These are phyloP conservation scores for Cladophialophora yegresii DNA, from an alignment of 2,329 filamentous ascomycete genomes.

Conservation along the genomic window DNA sequence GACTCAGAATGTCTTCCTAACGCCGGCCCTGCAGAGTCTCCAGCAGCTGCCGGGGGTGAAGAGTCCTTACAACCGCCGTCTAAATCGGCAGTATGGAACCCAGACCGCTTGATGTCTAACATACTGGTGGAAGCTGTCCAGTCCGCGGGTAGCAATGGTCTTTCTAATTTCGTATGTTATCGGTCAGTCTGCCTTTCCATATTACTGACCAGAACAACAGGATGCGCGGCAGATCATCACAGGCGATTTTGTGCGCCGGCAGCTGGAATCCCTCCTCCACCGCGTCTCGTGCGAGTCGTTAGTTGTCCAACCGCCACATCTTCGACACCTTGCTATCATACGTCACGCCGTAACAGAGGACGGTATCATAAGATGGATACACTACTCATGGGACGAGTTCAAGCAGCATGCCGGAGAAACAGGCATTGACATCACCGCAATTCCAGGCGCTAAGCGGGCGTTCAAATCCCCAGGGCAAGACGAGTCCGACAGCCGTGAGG, in stretches of 20 bases:
- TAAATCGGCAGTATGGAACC: conserved; percentile 56
- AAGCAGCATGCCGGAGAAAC: conserved; percentile 55
- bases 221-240: conserved; percentile 44
- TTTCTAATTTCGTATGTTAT: conserved; percentile 48
- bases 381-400: conserved; percentile 58
- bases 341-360: conserved; percentile 55
- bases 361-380: conserved; percentile 55
- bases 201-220: conserved; percentile 11
- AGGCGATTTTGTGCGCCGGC: conserved; percentile 57
- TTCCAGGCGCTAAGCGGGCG: conserved; percentile 26
- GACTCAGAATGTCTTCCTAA: conserved; percentile 15
- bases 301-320: conserved; percentile 58
- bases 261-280: conserved; percentile 55
- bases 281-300: conserved; percentile 60
- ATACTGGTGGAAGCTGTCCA: conserved; percentile 55
- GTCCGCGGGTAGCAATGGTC: conserved; percentile 51
- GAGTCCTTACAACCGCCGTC: conserved; percentile 38
- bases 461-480: conserved; percentile 3
- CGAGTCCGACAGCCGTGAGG: background rate
- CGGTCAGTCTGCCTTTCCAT: background rate
- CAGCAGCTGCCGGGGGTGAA: conserved; percentile 19
- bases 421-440: conserved; percentile 33
- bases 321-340: conserved; percentile 59
- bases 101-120: conserved; percentile 56
- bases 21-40: conserved; percentile 31